These are phyloP conservation scores for Jackrogersella minutella DNA, from an alignment of 495 filamentous ascomycete species.

Conservation along the genomic window DNA sequence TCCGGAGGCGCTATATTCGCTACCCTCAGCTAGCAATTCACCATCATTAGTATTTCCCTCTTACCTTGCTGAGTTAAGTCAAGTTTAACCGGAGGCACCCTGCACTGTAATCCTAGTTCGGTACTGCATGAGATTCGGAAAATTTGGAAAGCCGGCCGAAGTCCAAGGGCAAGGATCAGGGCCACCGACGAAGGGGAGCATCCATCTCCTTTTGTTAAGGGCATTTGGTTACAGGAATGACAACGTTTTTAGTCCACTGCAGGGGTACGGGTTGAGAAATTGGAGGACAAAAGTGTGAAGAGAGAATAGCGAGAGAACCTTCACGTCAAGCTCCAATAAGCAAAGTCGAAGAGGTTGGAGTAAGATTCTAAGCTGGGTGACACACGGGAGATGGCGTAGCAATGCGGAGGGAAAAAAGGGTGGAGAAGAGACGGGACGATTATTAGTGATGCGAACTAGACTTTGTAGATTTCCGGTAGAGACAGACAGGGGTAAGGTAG, in stretches of 20 bases:
- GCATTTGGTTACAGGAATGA: slow-evolving; percentile 29
- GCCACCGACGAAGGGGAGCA: not conserved
- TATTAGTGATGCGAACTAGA: slow-evolving; percentile 26
- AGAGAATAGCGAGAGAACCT: slow-evolving; percentile 16
- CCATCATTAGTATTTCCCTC: slow-evolving; percentile 18
- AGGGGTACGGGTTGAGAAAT: slow-evolving; percentile 34
- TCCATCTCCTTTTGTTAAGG: slow-evolving; percentile 5
- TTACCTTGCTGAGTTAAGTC: slow-evolving; percentile 12
- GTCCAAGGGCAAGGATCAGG: slow-evolving; percentile 13
- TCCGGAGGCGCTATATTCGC: slow-evolving; percentile 19
- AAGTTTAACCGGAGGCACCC: slow-evolving; percentile 40
- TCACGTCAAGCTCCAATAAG: slow-evolving; percentile 24
- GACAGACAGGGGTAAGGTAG: slow-evolving; percentile 30
- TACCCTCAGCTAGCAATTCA: slow-evolving; percentile 23
- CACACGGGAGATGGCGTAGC: slow-evolving; percentile 40
- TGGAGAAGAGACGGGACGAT: slow-evolving; percentile 33
- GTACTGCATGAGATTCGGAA: slow-evolving; percentile 40
- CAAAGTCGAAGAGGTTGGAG: slow-evolving; percentile 34
- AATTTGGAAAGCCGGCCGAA: slow-evolving; percentile 28
- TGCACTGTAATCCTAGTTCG: slow-evolving; percentile 30
- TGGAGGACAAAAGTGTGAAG: slow-evolving; percentile 28
- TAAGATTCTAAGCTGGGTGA: slow-evolving; percentile 36
- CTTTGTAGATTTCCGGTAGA: slow-evolving; percentile 28
- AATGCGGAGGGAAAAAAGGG: slow-evolving; percentile 35
- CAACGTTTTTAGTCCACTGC: slow-evolving; percentile 33